These are phyloP conservation scores for Beauveria pseudobassiana DNA, from an alignment of 2,329 filamentous ascomycete species.

Conservation along the genomic window DNA sequence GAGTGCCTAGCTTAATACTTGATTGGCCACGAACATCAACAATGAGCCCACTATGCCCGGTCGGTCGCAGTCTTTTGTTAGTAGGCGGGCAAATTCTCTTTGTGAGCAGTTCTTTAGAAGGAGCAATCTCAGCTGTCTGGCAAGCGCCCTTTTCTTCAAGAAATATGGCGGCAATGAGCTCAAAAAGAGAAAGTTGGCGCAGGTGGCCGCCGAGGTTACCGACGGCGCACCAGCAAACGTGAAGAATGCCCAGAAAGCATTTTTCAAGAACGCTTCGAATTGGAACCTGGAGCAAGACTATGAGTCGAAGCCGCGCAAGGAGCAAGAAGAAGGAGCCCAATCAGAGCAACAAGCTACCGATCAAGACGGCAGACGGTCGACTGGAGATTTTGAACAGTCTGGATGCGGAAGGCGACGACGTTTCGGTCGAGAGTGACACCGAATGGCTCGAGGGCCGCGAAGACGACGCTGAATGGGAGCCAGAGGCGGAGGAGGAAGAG, in stretches of 20 bases:
- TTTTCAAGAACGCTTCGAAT: slow-evolving; percentile 66
- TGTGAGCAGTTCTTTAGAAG: not conserved
- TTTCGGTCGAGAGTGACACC: slow-evolving; percentile 49
- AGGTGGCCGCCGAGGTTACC: slow-evolving; percentile 41
- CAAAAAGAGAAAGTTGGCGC: slow-evolving; percentile 54
- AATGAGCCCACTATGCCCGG: slow-evolving; percentile 2
- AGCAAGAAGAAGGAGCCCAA: slow-evolving; percentile 59
- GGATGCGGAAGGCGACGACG: slow-evolving; percentile 53
- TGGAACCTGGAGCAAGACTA: slow-evolving; percentile 94
- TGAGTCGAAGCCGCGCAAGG: slow-evolving; percentile 71
- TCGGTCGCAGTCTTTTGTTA: not conserved
- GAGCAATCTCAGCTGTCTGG: not conserved
- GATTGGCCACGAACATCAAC: slow-evolving; percentile 17
- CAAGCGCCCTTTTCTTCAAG: slow-evolving; percentile 2
- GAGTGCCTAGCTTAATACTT: slow-evolving; percentile 15
- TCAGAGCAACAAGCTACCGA: slow-evolving; percentile 70
- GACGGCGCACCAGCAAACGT: slow-evolving; percentile 22
- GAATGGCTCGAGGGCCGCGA: slow-evolving; percentile 57
- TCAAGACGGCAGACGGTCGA: slow-evolving; percentile 74
- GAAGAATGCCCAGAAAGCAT: slow-evolving; percentile 49
- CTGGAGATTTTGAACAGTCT: slow-evolving; percentile 52
- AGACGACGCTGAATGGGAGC: slow-evolving; percentile 41
- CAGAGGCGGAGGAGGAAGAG: slow-evolving; percentile 40
- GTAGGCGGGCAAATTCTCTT: slow-evolving; percentile 9
- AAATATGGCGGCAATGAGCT: slow-evolving; percentile 40